phyloP scores from a whole-genome alignment of 1,284 basidiomycete genomes.

The Cryptococcus amylolentus region DNA sequence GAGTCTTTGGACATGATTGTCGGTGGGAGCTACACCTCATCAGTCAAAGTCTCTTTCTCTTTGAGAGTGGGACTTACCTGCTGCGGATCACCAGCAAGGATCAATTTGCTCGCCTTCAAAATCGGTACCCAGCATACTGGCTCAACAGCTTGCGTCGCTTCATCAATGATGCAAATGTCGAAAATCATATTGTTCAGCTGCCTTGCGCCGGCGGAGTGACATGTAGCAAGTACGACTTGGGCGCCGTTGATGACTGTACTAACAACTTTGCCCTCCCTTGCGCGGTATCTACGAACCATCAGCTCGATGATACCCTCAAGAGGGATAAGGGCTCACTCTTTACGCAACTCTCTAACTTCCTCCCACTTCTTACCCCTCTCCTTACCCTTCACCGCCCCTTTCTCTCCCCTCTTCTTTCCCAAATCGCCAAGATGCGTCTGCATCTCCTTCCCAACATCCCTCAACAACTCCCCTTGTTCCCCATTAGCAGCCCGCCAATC shows the following conservation, averaged over 20 bases:
- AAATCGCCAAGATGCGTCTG: slow-evolving; percentile 65
- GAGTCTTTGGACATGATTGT: slow-evolving; percentile 68
- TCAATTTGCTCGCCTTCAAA: slow-evolving; percentile 75
- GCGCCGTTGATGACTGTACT: slow-evolving; percentile 72
- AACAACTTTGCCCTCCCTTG: slow-evolving; percentile 78
- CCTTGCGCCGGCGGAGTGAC: slow-evolving; percentile 80
- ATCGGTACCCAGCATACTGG: slow-evolving; percentile 96
- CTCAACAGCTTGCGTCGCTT: slow-evolving; percentile 95
- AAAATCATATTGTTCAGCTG: slow-evolving; percentile 73
- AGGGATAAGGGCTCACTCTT: slow-evolving; percentile 62
- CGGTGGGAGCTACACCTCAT: slow-evolving; percentile 64
- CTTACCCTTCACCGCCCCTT: slow-evolving; percentile 57
- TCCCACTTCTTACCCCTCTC: slow-evolving; percentile 88
- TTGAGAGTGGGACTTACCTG: slow-evolving; percentile 51
- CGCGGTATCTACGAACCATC: slow-evolving; percentile 63
- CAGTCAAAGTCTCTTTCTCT: background rate
- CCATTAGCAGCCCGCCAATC: slow-evolving; percentile 78
- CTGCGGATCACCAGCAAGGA: slow-evolving; percentile 85
- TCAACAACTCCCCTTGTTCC: slow-evolving; percentile 72
- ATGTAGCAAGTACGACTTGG: slow-evolving; percentile 84
- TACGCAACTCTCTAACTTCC: slow-evolving; percentile 81
- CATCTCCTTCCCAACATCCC: slow-evolving; percentile 80
- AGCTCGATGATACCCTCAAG: background rate
- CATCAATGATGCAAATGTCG: slow-evolving; percentile 91
- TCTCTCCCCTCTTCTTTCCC: slow-evolving; percentile 71